Percentiles rank a stretch among this genome's conserved stretches.
Conservation (phyloP, 352 stramenopile genomes). For the Phytophthora pini region DNA sequence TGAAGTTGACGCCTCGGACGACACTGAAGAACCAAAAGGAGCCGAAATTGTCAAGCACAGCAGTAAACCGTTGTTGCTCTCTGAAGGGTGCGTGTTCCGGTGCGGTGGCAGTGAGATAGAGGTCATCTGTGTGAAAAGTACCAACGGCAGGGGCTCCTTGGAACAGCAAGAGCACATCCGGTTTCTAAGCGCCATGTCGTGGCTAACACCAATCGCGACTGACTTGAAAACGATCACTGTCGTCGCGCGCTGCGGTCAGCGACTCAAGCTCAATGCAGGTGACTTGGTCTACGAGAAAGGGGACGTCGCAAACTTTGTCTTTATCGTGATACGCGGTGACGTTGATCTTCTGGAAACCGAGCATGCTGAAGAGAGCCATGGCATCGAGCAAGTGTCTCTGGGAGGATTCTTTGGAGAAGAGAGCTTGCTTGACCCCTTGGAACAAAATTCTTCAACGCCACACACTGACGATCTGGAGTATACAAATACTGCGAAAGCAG, state of each 20-base stretch:
- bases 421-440: slow-evolving; percentile 37
- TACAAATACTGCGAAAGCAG: slow-evolving; percentile 48
- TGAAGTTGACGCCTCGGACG: not conserved
- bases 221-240: slow-evolving; percentile 59
- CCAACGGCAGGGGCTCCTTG: slow-evolving; percentile 9
- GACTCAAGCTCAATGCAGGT: slow-evolving; percentile 45
- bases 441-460: not conserved
- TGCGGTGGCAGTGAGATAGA: slow-evolving; percentile 67
- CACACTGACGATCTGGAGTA: slow-evolving; percentile 47
- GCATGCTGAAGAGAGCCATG: not conserved
- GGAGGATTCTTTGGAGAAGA: slow-evolving; percentile 75
- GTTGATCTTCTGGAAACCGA: slow-evolving; percentile 37
- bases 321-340: slow-evolving; percentile 66
- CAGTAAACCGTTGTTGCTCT: slow-evolving; percentile 76
- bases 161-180: slow-evolving; percentile 54
- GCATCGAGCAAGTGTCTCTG: slow-evolving; percentile 40
- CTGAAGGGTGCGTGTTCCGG: slow-evolving; percentile 71
- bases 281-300: slow-evolving; percentile 69
- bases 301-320: slow-evolving; percentile 66
- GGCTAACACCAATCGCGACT: slow-evolving; percentile 62
- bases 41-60: slow-evolving; percentile 62
- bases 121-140: slow-evolving; percentile 65
- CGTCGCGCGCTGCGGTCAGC: slow-evolving; percentile 52
- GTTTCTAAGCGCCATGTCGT: slow-evolving; percentile 59
- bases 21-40: not conserved